Percentiles rank a stretch among this genome's conserved stretches.
Conservation (phyloP, 176 grass and related monocot species). For the Poa pratensis region DNA sequence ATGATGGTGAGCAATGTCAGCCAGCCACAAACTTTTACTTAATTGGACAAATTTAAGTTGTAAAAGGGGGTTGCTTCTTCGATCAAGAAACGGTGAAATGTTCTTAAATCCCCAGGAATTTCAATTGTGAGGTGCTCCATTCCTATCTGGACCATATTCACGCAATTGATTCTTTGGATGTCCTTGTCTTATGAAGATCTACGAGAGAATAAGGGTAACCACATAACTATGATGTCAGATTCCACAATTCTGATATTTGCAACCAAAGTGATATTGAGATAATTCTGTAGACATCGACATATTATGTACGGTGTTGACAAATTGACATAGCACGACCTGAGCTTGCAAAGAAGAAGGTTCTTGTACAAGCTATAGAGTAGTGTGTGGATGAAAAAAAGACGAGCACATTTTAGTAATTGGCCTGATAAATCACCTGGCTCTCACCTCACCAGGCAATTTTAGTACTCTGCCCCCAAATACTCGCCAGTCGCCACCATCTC, state of each 20-base stretch:
- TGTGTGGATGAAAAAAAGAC: too few relatives aligned
- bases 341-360: too few relatives aligned
- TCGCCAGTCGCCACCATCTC: too few relatives aligned
- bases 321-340: too few relatives aligned
- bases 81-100: neutral
- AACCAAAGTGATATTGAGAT: neutral
- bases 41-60: neutral
- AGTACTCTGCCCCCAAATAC: too few relatives aligned
- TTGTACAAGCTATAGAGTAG: too few relatives aligned
- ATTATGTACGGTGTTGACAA: too few relatives aligned
- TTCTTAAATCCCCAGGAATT: neutral
- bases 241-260: neutral
- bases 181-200: neutral
- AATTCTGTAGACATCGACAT: neutral
- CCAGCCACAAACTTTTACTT: too few relatives aligned
- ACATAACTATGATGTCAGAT: neutral
- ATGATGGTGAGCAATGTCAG: neutral
- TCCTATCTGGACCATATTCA: neutral
- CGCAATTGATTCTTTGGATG: neutral
- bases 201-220: neutral
- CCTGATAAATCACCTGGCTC: too few relatives aligned
- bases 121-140: neutral
- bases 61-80: neutral
- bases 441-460: too few relatives aligned
- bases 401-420: too few relatives aligned